These are phyloP conservation scores for Escallonia rubra DNA, from an alignment of 129 eudicot species.

Conservation along the genomic window DNA sequence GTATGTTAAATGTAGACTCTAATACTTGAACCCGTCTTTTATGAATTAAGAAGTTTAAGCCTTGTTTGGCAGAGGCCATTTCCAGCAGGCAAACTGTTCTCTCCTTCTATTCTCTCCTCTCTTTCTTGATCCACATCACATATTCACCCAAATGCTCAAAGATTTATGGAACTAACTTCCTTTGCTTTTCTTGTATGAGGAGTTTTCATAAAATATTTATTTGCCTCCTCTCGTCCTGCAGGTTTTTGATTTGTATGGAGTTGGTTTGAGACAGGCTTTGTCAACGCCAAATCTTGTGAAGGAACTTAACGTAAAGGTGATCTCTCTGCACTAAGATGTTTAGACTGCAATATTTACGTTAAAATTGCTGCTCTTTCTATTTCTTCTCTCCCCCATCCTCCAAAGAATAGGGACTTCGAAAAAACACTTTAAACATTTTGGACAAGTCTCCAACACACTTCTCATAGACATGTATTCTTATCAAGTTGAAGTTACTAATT, in stretches of 20 bases:
- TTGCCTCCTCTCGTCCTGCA: constrained; percentile 9
- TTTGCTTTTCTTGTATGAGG: background rate
- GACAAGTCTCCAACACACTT: too few relatives aligned
- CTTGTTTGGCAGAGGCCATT: too few relatives aligned
- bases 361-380: background rate
- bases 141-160: background rate
- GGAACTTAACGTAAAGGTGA: constrained; percentile 74
- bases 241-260: constrained; percentile 85
- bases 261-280: constrained; percentile 66
- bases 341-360: background rate
- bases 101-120: too few relatives aligned
- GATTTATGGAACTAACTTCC: background rate
- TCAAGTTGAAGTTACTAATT: too few relatives aligned
- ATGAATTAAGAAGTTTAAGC: too few relatives aligned
- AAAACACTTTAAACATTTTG: too few relatives aligned
- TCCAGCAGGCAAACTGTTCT: too few relatives aligned
- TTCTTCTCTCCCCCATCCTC: too few relatives aligned
- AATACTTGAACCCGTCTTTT: too few relatives aligned
- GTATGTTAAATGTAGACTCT: too few relatives aligned
- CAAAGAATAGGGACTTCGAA: too few relatives aligned
- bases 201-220: background rate
- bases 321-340: background rate
- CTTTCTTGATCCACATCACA: background rate
- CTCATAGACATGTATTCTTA: too few relatives aligned
- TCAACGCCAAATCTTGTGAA: constrained; percentile 67